Percentiles rank a stretch among this genome's conserved stretches.
phyloP scores from a whole-genome alignment of 83 land plant species.

The Isoetes engelmannii region DNA sequence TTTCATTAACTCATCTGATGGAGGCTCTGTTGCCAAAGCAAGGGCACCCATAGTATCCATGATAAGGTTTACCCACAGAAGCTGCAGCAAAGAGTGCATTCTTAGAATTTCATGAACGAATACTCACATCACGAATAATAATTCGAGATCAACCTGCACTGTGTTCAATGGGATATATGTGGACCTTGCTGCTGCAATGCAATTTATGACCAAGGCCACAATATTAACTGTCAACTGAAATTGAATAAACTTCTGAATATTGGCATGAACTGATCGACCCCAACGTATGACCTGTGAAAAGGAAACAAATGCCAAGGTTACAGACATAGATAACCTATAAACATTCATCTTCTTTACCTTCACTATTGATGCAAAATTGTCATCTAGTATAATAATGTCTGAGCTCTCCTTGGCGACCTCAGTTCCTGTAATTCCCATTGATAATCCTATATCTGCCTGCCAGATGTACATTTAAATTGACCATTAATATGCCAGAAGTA shows the following conservation, averaged over 20 bases:
- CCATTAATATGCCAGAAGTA: background rate
- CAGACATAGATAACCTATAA: too few species aligned
- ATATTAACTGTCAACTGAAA: conserved; percentile 46
- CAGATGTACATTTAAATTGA: background rate
- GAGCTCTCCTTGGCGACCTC: conserved; percentile 95
- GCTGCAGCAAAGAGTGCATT: conserved; percentile 5
- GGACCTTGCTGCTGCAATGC: conserved; percentile 22
- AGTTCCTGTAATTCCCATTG: conserved; percentile 87
- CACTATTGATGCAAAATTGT: conserved; percentile 76
- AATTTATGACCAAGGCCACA: conserved; percentile 29
- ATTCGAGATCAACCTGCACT: background rate
- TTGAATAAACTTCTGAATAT: conserved; percentile 43
- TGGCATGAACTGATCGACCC: conserved; percentile 35
- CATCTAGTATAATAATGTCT: conserved; percentile 83
- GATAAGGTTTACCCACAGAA: conserved; percentile 14
- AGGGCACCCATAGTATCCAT: conserved; percentile 15
- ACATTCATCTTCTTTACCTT: conserved; percentile 34
- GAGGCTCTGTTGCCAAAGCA: conserved; percentile 20
- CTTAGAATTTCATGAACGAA: too few species aligned
- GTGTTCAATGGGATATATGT: conserved; percentile 32
- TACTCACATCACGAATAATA: too few species aligned
- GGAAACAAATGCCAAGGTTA: conserved; percentile 13
- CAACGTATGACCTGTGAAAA: conserved; percentile 29
- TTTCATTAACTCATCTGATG: conserved; percentile 3
- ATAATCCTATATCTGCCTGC: conserved; percentile 84